phyloP scores from a whole-genome alignment of 805 yeast genomes.

The Candida sanyiensis region DNA sequence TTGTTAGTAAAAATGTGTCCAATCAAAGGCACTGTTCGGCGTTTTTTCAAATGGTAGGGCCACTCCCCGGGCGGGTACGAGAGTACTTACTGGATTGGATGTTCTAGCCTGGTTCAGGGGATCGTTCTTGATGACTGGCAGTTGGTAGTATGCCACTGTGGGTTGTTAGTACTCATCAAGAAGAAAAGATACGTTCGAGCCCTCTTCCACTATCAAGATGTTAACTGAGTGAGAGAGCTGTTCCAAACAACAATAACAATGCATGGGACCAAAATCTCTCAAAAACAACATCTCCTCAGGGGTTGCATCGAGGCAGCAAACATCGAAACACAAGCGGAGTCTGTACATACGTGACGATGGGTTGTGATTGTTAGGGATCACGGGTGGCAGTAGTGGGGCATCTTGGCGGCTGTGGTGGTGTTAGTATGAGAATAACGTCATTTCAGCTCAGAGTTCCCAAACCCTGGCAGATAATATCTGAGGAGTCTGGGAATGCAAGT shows the following conservation, averaged over 20 bases:
- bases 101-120: constrained; percentile 1
- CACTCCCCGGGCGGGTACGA: background rate
- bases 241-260: too few relatives aligned
- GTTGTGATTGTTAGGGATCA: background rate
- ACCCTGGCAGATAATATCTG: too few relatives aligned
- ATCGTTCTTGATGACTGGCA: constrained; percentile 1
- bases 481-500: background rate
- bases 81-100: constrained; percentile 13
- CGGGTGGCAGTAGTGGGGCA: constrained; percentile 5
- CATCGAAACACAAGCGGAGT: too few relatives aligned
- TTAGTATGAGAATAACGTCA: background rate
- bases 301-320: too few relatives aligned
- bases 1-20: background rate
- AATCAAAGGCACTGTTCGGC: background rate
- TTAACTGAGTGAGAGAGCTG: too few relatives aligned
- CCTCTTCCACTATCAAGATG: too few relatives aligned
- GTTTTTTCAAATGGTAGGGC: background rate
- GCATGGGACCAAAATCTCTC: too few relatives aligned
- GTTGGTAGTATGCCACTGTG: constrained; percentile 9
- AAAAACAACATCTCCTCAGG: too few relatives aligned
- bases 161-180: background rate
- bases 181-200: too few relatives aligned
- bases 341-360: constrained; percentile 3
- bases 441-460: too few relatives aligned
- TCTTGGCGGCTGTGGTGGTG: background rate